Evolutionary conservation across 2,329 filamentous ascomycete species (phyloP).

Genomic region (Scleromitrula shiraiana): DNA sequence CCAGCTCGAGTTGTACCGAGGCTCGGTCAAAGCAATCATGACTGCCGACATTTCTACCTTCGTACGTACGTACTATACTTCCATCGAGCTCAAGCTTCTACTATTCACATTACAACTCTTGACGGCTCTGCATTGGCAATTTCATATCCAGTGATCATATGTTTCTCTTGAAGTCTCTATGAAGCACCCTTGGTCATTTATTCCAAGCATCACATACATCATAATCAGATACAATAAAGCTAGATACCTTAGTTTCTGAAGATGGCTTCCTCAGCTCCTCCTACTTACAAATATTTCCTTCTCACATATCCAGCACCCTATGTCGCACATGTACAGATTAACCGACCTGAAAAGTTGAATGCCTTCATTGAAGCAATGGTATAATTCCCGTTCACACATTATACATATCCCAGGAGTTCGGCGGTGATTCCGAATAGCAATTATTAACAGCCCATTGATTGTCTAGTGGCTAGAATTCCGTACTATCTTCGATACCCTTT

Average conservation of each 20-base stretch:
- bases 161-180: no score
- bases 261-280: slow-evolving; percentile 12
- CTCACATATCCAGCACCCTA: slow-evolving; percentile 62
- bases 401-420: background rate
- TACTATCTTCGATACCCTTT: slow-evolving; percentile 63
- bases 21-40: background rate
- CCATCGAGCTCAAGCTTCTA: background rate
- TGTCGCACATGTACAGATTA: slow-evolving; percentile 89
- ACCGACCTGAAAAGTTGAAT: slow-evolving; percentile 80
- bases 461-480: slow-evolving; percentile 70
- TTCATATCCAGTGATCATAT: no score
- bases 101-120: background rate
- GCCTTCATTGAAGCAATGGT: slow-evolving; percentile 71
- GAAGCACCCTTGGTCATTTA: no score
- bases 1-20: background rate
- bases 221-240: background rate
- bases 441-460: background rate
- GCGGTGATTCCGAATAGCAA: no score
- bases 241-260: background rate
- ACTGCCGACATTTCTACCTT: no score
- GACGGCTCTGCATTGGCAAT: no score
- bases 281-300: slow-evolving; percentile 35
- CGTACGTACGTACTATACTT: background rate
- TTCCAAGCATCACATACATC: no score
- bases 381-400: background rate